phyloP scores from a whole-genome alignment of 257 asterid species.

The Capsicum baccatum region DNA sequence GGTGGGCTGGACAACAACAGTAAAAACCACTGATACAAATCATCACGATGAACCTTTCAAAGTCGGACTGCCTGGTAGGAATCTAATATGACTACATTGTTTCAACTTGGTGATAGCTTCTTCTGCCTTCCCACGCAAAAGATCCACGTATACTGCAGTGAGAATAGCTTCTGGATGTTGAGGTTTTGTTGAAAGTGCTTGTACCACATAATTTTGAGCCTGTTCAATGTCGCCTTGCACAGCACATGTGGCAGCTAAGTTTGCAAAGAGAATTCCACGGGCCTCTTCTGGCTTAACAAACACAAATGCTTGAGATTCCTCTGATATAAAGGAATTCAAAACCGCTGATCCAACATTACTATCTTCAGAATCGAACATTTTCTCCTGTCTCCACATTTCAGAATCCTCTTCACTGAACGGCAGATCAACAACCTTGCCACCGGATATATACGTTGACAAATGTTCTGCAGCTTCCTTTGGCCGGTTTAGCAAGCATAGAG shows the following conservation, averaged over 20 bases:
- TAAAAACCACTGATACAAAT: slow-evolving; percentile 12
- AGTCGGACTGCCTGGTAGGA: slow-evolving; percentile 41
- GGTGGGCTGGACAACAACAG: slow-evolving; percentile 39
- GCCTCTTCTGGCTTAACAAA: slow-evolving; percentile 86
- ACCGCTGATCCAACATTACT: slow-evolving; percentile 42
- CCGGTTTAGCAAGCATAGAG: slow-evolving; percentile 75
- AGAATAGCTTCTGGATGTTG: slow-evolving; percentile 61
- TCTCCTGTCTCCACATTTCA: slow-evolving; percentile 64
- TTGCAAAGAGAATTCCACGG: slow-evolving; percentile 61
- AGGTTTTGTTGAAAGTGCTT: slow-evolving; percentile 60
- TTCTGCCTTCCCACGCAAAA: slow-evolving; percentile 56
- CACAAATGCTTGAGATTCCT: slow-evolving; percentile 47
- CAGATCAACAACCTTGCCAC: slow-evolving; percentile 53
- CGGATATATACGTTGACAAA: slow-evolving; percentile 53
- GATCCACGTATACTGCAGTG: slow-evolving; percentile 77
- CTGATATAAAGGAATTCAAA: slow-evolving; percentile 35
- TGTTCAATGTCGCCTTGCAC: slow-evolving; percentile 67
- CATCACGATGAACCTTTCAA: slow-evolving; percentile 53
- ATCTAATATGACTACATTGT: slow-evolving; percentile 53
- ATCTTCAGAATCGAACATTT: slow-evolving; percentile 61
- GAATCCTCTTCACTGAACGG: slow-evolving; percentile 77
- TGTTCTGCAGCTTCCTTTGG: slow-evolving; percentile 79
- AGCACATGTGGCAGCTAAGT: slow-evolving; percentile 67
- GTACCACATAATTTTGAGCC: slow-evolving; percentile 56
- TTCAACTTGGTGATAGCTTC: slow-evolving; percentile 78